Percentiles rank a stretch among this genome's conserved stretches.
These are phyloP conservation scores for Fusarium secorum DNA, from an alignment of 2,329 filamentous ascomycete genomes.

Conservation along the genomic window DNA sequence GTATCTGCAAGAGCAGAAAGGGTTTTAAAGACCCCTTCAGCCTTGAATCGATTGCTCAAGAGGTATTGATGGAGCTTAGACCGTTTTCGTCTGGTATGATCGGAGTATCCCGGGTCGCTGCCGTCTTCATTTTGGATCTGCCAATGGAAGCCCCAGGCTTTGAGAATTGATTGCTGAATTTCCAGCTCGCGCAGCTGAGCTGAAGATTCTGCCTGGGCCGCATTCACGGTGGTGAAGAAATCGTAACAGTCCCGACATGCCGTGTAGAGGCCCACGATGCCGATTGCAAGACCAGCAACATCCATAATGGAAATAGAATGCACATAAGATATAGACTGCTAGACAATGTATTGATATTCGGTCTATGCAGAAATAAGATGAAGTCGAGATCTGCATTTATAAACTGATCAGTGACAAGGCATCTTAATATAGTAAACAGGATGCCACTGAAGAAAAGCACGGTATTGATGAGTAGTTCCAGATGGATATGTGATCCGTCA, in stretches of 20 bases:
- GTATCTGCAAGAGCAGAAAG: neutral
- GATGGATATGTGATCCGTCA: neutral
- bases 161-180: neutral
- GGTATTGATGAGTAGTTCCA: neutral
- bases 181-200: neutral
- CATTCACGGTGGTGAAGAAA: neutral
- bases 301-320: neutral
- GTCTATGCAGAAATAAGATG: no score
- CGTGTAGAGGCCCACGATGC: neutral
- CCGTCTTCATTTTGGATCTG: neutral
- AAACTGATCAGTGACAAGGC: rapidly evolving
- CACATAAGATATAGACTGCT: rapidly evolving
- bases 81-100: neutral
- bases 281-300: neutral
- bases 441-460: neutral
- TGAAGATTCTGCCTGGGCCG: neutral
- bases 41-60: neutral
- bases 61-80: neutral
- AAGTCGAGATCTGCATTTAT: no score
- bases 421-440: neutral
- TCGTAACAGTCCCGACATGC: neutral
- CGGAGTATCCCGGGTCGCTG: neutral
- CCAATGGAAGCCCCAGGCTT: neutral
- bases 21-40: neutral
- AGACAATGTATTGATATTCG: no score